Base-by-base conservation (phyloP, 2,329 filamentous ascomycete species). In the Apiospora hydei region DNA sequence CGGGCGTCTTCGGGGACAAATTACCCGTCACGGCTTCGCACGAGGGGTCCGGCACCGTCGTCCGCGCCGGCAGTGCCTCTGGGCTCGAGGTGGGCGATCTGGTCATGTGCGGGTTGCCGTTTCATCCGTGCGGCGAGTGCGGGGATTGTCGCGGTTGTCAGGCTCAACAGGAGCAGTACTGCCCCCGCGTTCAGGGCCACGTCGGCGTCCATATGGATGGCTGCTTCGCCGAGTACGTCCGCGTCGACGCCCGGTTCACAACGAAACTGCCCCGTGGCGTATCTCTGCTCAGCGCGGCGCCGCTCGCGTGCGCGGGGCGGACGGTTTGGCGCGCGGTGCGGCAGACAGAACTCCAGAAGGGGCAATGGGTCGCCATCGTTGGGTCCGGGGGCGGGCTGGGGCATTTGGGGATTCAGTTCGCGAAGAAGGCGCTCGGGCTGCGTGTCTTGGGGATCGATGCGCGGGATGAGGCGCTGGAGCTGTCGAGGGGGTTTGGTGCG, bases 31-130 rank as follows among this genome's bases (percentile, higher is more conserved):
- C 84, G 11, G 87, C 83, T 8, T 90, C 87, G 0, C 88, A 90
- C 77, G 88, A 91, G 79, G 88, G 88, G 24, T 81, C 87, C 21
- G 88, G 88, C 24, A 88, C 88, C 24, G 84, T 90, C 69, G 85
- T 85, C 10, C 82, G 84, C 1, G 73, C 85, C 4, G 88, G 88
- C 2, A 88, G 88, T 1, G 71, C 86, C 13, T 76, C 76, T 6
- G 78, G 78, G 18, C 88, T 89, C 78, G 77, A 80, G n/a, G 70
- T 79, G 3, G 88, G 88, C 69, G 86, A 89, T 74, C 81, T 88
- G 41, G 86, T 91, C 69, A 88, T 91, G 84, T 87, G 85, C 70
- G 87, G 87, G 21, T 79, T 91, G 16, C 84, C 84, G 0, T 83
- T 87, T 30, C 84, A 87, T 71, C 84, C 85, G 0, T 91, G 89